These are phyloP conservation scores for Pelargonium exstipulatum DNA, from an alignment of 441 rosid genomes.

Conservation along the genomic window DNA sequence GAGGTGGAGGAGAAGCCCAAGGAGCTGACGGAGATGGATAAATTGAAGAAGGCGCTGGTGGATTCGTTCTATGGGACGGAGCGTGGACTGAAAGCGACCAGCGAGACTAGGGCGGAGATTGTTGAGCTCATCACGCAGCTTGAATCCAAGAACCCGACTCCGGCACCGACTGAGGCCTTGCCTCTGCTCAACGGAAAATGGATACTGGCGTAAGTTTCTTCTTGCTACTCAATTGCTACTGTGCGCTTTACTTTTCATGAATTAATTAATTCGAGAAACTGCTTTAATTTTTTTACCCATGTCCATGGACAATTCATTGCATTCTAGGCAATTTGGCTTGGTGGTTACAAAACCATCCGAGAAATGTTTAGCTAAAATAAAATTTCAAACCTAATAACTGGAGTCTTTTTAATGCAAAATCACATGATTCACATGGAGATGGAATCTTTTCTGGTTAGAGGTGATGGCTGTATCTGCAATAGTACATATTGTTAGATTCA, in stretches of 20 bases:
- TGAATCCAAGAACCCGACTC: slow-evolving; percentile 79
- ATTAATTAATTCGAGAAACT: neutral
- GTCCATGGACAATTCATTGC: no score
- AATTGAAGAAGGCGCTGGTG: slow-evolving; percentile 53
- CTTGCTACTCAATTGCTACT: neutral
- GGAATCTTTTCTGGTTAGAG: neutral
- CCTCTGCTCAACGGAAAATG: slow-evolving; percentile 67
- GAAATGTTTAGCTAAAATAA: neutral
- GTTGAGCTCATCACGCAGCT: slow-evolving; percentile 85
- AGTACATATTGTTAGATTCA: neutral
- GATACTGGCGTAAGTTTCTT: neutral
- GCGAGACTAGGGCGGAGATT: slow-evolving; percentile 86
- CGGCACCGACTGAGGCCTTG: slow-evolving; percentile 78
- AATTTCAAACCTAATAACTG: neutral
- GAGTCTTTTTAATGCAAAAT: neutral
- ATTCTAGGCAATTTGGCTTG: neutral
- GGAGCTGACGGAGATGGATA: slow-evolving; percentile 42
- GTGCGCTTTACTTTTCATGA: neutral
- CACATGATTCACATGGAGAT: neutral
- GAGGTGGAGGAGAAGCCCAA: slow-evolving; percentile 15
- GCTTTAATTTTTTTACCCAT: neutral
- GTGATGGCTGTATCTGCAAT: neutral
- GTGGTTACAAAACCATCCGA: neutral
- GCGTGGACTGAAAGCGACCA: slow-evolving; percentile 61
- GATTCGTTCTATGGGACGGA: slow-evolving; percentile 79